These are phyloP conservation scores for Pterocarpus santalinus DNA, from an alignment of 306 rosid species.

Conservation along the genomic window DNA sequence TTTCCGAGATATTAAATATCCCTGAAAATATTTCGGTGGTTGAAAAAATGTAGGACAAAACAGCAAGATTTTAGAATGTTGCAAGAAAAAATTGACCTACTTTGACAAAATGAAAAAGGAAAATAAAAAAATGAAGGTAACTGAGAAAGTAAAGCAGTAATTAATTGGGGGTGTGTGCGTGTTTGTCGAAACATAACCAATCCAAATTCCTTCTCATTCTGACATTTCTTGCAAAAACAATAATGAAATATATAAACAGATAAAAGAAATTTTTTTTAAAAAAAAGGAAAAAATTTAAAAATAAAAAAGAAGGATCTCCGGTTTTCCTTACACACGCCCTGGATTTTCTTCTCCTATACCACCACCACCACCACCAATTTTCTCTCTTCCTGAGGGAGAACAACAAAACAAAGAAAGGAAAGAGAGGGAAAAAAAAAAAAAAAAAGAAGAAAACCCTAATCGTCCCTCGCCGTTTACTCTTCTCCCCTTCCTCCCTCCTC, in stretches of 20 bases:
- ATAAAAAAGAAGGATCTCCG: constrained; percentile 34
- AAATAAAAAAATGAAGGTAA: not conserved
- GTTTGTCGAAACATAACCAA: not conserved
- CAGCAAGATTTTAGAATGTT: not conserved
- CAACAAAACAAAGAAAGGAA: not conserved
- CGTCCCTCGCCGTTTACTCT: constrained; percentile 43
- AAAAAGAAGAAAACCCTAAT: constrained; percentile 67
- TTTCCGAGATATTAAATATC: not conserved
- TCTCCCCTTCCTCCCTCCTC: constrained; percentile 23
- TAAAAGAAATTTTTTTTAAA: not conserved
- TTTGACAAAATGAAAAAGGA: not conserved
- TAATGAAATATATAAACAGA: not conserved
- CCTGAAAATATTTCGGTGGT: not conserved
- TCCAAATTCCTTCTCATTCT: not conserved
- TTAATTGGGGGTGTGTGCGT: not conserved
- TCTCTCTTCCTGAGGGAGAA: constrained; percentile 28
- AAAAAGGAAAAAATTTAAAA: constrained; percentile 9
- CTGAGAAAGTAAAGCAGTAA: not conserved
- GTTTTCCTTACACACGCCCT: constrained; percentile 43
- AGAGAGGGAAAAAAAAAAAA: not conserved
- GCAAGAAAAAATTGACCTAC: not conserved
- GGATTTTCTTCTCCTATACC: constrained; percentile 52
- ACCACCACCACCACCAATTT: constrained; percentile 33
- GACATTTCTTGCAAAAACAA: not conserved
- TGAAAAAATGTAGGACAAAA: not conserved